phyloP scores from a whole-genome alignment of 805 yeast species.

The Metschnikowia proteae region DNA sequence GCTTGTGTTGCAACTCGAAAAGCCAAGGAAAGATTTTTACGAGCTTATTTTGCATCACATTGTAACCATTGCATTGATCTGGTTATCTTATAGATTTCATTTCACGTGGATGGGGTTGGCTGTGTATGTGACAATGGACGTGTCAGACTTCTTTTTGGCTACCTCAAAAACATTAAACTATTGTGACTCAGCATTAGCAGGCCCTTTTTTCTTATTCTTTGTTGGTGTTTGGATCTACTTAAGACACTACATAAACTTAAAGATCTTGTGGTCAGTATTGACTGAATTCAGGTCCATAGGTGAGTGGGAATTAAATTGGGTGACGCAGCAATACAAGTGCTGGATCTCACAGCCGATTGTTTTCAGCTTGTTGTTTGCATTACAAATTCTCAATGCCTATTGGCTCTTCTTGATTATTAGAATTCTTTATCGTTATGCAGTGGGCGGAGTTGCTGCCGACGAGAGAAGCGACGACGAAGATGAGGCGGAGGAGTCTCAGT shows the following conservation, averaged over 20 bases:
- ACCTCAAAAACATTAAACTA: constrained; percentile 84
- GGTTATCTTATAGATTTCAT: constrained; percentile 87
- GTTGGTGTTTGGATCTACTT: constrained; percentile 76
- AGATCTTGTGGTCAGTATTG: constrained; percentile 75
- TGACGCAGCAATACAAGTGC: constrained; percentile 91
- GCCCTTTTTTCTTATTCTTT: constrained; percentile 66
- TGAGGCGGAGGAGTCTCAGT: constrained; percentile 32
- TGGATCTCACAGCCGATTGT: constrained; percentile 93
- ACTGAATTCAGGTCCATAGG: constrained; percentile 89
- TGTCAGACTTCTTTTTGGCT: constrained; percentile 86
- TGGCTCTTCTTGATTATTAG: constrained; percentile 85
- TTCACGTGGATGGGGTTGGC: constrained; percentile 94
- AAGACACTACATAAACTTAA: constrained; percentile 81
- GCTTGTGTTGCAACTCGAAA: constrained; percentile 78
- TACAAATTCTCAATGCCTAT: constrained; percentile 81
- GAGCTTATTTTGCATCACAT: constrained; percentile 93
- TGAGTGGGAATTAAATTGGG: constrained; percentile 74
- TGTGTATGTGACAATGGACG: constrained; percentile 92
- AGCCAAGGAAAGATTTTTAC: constrained; percentile 89
- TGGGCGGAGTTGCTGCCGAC: constrained; percentile 61
- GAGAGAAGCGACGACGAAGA: constrained; percentile 87
- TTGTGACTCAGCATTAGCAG: constrained; percentile 60
- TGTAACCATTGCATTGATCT: constrained; percentile 82
- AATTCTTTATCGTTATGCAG: constrained; percentile 63
- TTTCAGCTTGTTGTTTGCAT: constrained; percentile 67